Evolutionary conservation across 768 basidiomycete genomes (phyloP).

Genomic region (Pulveroboletus sp.): DNA sequence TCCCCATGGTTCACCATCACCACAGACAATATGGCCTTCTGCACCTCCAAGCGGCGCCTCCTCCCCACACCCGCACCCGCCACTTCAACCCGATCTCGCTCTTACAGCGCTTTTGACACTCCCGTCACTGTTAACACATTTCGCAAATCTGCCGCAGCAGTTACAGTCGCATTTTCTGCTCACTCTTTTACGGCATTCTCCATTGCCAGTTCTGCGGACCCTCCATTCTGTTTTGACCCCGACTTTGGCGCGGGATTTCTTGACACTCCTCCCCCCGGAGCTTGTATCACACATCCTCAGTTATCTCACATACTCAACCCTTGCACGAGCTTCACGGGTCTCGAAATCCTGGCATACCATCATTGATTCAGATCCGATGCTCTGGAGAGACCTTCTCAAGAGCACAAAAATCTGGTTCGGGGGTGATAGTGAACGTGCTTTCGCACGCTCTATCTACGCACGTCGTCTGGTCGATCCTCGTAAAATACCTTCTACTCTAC

Average conservation of each 20-base stretch:
- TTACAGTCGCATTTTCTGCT: constrained; percentile 93
- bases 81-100: constrained; percentile 76
- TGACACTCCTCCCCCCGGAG: constrained; percentile 87
- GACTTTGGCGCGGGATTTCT: constrained; percentile 90
- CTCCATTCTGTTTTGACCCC: constrained; percentile 85
- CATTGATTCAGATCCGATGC: constrained; percentile 83
- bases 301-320: constrained; percentile 74
- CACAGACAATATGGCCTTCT: constrained; percentile 73
- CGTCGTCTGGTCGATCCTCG: constrained; percentile 45
- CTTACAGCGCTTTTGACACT: constrained; percentile 83
- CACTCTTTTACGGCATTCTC: constrained; percentile 86
- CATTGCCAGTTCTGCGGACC: constrained; percentile 85
- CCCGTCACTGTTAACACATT: constrained; percentile 77
- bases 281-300: constrained; percentile 85
- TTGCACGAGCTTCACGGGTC: constrained; percentile 85
- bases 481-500: constrained; percentile 44
- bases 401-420: constrained; percentile 88
- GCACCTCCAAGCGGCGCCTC: constrained; percentile 76
- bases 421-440: constrained; percentile 74
- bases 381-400: constrained; percentile 86
- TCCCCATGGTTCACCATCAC: constrained; percentile 78
- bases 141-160: constrained; percentile 69
- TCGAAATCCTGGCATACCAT: constrained; percentile 87
- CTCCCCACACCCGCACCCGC: constrained; percentile 63
- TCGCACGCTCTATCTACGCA: constrained; percentile 65